Base-by-base conservation (phyloP, 2,329 filamentous ascomycete species). In the Anthostomella pinea region DNA sequence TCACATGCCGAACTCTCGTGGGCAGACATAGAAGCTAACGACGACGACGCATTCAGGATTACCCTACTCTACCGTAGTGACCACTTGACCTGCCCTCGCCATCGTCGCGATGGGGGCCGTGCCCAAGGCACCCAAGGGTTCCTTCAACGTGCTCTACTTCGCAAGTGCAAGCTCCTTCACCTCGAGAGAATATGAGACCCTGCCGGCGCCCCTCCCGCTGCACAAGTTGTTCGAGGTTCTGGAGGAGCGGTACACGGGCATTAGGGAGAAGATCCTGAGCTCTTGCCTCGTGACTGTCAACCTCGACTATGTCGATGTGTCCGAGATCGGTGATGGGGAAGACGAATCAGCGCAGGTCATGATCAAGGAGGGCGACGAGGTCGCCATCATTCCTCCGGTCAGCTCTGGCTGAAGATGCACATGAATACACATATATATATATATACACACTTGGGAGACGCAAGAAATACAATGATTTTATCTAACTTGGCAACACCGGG, bases 321-420 rank as follows among this genome's bases (percentile, higher is more conserved):
- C 70, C 5, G 69, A 69, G 25, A n/a, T n/a, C n/a, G 63, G 64
- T 20, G 62, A 62, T 13, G 63, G 63, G 30, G 65, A 65, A 13
- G 29, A 36, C 33, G 33, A 8, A 30, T 54, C 53, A 11, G 55
- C 57, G 7, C 65, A 66, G 11, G 49, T 69, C 17, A 58, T 77
- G 38, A 84, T 94, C 39, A 65, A 79, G 33, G 78, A 79, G 45
- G 85, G 83, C 18, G 87, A 94, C 57, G 88, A 94, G 66, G 86
- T 94, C 37, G 88, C 85, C 26, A 84, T 94, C 22, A 91, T 94
- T 39, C 87, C 88, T 21, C 87, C 88, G 8, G 88, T 94, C 48
- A 94, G 87, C 69, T 89, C 87, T 23, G 87, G 87, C 4, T 93
- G 63, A 73, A 28, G 6, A 19, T 30, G 4, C 26, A 13, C 21